Evolutionary conservation across 768 basidiomycete species (phyloP), one percentile per base, ranked within the genome.

Genomic region (Auricularia cornea): DNA sequence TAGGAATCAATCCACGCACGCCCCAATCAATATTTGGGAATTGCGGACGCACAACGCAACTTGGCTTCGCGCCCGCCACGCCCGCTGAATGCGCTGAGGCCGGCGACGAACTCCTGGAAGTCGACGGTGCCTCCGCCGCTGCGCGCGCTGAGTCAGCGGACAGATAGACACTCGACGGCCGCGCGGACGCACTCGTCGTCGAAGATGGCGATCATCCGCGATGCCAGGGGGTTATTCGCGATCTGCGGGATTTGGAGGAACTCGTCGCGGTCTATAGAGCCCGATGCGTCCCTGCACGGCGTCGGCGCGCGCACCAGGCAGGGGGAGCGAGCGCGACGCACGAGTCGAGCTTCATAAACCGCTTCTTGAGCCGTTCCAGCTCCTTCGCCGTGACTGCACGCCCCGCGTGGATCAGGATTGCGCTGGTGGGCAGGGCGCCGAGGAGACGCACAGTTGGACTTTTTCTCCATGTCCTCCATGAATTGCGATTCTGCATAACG

Each of bases 271-370:
- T 98, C 96, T 75, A 99, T 96, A 26, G 95, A 94, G 65, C 97
- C 97, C 32, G 92, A 95, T 59, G 94, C 94, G 77, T 99, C 94
- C 70, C 94, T 94, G 62, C 60, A 65, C 12, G 6, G 3, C 32
- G 52, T 32, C 56, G 61, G 32, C 18, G 4, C 54, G 23, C 5
- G 60, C 16, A 26, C 10, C n/a, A 32, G 33, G 48, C 31, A n/a
- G 48, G n/a, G 16, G 3, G 30, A 14, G 48, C 38, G 31, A 11
- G 30, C 62, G 61, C 3, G 28, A 72, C 77, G 64, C 68, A 88
- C 92, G 89, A 91, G 75, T 99, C 97, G 69, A 99, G 88, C 78
- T 99, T 99, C 94, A 98, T 98, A 76, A 99, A 98, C 61, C 97
- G 88, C 75, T 98, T 98, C 84, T 97, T 97, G 69, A 98, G 82